Base-by-base conservation (phyloP, 306 rosid species). In the Betula pendula region DNA sequence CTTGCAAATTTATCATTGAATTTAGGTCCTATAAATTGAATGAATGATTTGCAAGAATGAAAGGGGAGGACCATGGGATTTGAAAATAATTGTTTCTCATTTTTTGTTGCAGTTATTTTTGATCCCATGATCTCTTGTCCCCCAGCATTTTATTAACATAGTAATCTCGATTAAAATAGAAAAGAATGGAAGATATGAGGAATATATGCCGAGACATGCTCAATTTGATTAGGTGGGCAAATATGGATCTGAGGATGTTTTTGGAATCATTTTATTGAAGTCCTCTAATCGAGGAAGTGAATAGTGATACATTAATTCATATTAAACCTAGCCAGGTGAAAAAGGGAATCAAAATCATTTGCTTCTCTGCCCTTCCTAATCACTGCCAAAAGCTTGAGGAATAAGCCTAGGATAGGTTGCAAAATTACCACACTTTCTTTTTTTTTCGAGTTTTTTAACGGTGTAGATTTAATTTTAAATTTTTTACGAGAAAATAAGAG, bases 141-240 rank as follows among this genome's bases (percentile, higher is more conserved):
- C 65, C 72, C 75, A 12, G 16, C 8, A 78, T 47, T 67, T 65
- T 70, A 52, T 70, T 38, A 75, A 4, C 63, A 68, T 35, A 50
- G 47, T 72, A 67, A 75, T 44, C 43, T 7, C 15, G 44, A 79
- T 62, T 73, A 73, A 77, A 77, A n/a, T 60, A 58, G 15, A 66
- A 77, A 68, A 1, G 24, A 25, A 7, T 14, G 63, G 24, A 77
- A 80, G 89, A 86, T 86, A 74, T 80, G 3, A 86, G 70, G 86
- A 85, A 85, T 85, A 80, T 85, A 47, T 79, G 85, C 48, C 79
- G 86, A 86, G 86, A 35, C 86, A 80, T 35, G 66, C 65, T 31
- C 45, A 60, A 44, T 20, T 25, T n/a, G 67, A 69, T 74, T 75
- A 55, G 51, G 40, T 44, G 27, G 33, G 52, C 63, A 35, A 33